Base-by-base conservation (phyloP, 257 asterid species). In the Lantana camara region DNA sequence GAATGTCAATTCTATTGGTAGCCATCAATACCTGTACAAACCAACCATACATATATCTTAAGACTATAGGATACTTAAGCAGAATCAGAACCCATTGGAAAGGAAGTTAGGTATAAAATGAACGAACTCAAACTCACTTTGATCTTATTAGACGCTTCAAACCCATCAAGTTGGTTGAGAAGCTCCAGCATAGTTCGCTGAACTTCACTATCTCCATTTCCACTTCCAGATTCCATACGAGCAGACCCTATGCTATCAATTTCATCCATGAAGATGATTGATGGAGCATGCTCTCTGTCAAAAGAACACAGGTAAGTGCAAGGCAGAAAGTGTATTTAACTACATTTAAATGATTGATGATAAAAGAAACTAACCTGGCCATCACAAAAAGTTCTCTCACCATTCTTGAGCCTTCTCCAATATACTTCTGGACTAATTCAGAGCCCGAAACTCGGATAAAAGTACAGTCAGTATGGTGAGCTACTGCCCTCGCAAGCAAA, bases 301-400 rank as follows among this genome's bases (percentile, higher is more conserved):
- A 57, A 60, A 21, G 12, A 62, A 3, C 49, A 53, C 38, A 14
- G 63, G 12, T 58, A 70, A 67, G 41, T 11, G 61, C 60, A 59
- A 23, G 20, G 10, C 21, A 45, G 16, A 38, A 24, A 54, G 19
- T 9, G 5, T 17, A 19, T 34, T 19, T 2, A 60, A 22, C 19
- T 41, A n/a, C 29, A 57, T 29, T 9, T 8, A 38, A 27, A 56
- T 51, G 46, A 14, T n/a, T 35, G 57, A 14, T 6, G 27, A 40
- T 24, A 9, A 53, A 42, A 56, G 62, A n/a, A 63, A 55, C 85
- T 38, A 57, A 86, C 98, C 98, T 86, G 73, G 96, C 96, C 98
- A 91, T 91, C 29, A 91, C 98, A 71, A 91, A 91, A 69, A 91
- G 95, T 45, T 91, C 98, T 76, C 98, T 83, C 75, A 91, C 93